These are phyloP conservation scores for Pestalotiopsis sp. DNA, from an alignment of 2,329 filamentous ascomycete species.

Conservation along the genomic window DNA sequence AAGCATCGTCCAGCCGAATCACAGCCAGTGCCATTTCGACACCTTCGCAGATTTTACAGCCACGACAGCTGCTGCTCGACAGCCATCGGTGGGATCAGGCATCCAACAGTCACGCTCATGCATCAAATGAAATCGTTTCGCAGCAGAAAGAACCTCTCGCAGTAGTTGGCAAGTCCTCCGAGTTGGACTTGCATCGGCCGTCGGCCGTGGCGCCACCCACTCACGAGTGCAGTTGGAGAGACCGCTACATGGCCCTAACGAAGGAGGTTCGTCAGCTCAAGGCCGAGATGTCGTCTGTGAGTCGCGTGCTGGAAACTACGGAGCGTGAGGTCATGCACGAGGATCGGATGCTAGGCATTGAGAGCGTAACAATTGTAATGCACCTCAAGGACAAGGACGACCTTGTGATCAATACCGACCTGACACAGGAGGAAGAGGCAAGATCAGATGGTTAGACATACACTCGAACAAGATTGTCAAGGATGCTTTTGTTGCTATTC, in stretches of 20 bases:
- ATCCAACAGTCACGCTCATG: conserved; percentile 11
- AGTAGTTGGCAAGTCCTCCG: conserved; percentile 16
- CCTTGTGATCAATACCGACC: conserved; percentile 54
- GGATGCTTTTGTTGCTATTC: not conserved
- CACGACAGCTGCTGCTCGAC: conserved; percentile 15
- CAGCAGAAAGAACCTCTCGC: not conserved
- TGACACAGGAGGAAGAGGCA: conserved; percentile 28
- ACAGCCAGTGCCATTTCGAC: conserved; percentile 9
- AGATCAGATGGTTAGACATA: not conserved
- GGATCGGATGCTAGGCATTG: conserved; percentile 44
- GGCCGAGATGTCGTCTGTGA: conserved; percentile 35
- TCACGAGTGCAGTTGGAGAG: conserved; percentile 46
- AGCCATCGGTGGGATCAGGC: not conserved
- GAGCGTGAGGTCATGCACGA: conserved; percentile 17
- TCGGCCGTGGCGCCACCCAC: conserved; percentile 38
- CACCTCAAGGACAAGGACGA: conserved; percentile 54
- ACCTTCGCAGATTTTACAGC: conserved; percentile 18
- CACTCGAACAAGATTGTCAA: not conserved
- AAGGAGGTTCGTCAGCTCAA: conserved; percentile 45
- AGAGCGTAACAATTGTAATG: conserved; percentile 54
- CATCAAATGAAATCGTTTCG: not conserved
- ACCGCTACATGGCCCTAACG: conserved; percentile 43
- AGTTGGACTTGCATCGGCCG: conserved; percentile 33
- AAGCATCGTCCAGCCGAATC: not conserved
- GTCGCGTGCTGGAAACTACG: not conserved